Evolutionary conservation across 208 protist species (phyloP).

Genomic region (Spongospora subterranea): DNA sequence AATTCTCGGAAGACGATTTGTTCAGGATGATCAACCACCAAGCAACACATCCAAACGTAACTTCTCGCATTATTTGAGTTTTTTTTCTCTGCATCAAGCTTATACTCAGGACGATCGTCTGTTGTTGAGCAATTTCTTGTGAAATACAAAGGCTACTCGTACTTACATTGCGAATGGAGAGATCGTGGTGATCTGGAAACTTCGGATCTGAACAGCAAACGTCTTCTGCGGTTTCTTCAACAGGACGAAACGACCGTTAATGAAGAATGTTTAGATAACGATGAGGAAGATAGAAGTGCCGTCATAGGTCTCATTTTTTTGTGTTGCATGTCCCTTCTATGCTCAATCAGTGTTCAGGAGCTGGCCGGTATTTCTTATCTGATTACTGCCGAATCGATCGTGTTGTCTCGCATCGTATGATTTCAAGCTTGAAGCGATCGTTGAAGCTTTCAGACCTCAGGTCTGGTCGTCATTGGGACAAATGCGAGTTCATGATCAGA

Average conservation of each 20-base stretch:
- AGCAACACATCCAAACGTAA: no score
- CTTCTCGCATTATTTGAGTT: no score
- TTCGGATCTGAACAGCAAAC: background rate
- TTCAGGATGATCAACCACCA: no score
- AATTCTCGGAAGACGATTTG: no score
- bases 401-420: background rate
- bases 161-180: constrained; percentile 69
- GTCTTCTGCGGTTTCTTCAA: constrained; percentile 51
- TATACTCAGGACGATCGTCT: no score
- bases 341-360: background rate
- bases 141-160: constrained; percentile 25
- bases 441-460: background rate
- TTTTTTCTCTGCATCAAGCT: no score
- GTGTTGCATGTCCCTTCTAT: background rate
- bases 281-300: background rate
- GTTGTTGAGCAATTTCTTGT: constrained; percentile 42
- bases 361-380: constrained; percentile 26
- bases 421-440: background rate
- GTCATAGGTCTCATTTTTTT: background rate
- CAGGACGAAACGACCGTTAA: background rate
- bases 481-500: constrained; percentile 78
- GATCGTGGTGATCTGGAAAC: constrained; percentile 4
- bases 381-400: constrained; percentile 43
- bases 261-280: constrained; percentile 39
- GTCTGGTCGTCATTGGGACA: background rate